Percentiles rank a stretch among this genome's conserved stretches.
Conservation (phyloP, 140 eudicot genomes). For the Bidens hawaiensis region DNA sequence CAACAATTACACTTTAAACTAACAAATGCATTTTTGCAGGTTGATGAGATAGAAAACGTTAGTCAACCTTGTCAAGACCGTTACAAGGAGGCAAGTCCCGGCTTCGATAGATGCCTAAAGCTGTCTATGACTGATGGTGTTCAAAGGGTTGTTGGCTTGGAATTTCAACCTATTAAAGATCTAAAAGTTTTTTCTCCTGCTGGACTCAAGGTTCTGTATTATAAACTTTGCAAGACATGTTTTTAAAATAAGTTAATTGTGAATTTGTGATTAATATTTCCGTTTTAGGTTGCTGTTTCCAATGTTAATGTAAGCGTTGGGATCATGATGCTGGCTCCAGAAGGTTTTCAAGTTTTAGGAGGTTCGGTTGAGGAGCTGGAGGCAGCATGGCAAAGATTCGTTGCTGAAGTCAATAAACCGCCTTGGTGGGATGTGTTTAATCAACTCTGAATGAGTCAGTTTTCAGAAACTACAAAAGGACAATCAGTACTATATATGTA, state of each 20-base stretch:
- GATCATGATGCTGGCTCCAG: conserved; percentile 87
- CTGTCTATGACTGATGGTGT: conserved; percentile 96
- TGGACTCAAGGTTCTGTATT: conserved; percentile 63
- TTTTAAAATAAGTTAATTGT: neutral
- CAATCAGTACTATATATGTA: neutral
- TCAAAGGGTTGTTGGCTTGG: conserved; percentile 94
- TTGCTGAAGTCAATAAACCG: conserved; percentile 88
- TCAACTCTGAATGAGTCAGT: neutral
- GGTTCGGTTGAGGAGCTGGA: conserved; percentile 81
- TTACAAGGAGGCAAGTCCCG: conserved; percentile 67
- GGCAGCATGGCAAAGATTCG: conserved; percentile 80
- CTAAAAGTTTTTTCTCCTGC: conserved; percentile 78
- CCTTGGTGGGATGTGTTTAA: conserved; percentile 57
- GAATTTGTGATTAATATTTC: conserved; percentile 3
- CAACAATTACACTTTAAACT: too few relatives aligned
- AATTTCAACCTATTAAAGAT: conserved; percentile 81
- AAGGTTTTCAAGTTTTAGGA: conserved; percentile 74
- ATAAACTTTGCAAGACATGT: conserved; percentile 3
- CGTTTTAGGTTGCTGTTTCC: conserved; percentile 58
- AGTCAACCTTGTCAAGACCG: conserved; percentile 71
- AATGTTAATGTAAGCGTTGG: conserved; percentile 78
- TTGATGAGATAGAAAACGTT: conserved; percentile 84
- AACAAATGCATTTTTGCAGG: conserved; percentile 40
- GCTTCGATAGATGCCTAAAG: conserved; percentile 85
- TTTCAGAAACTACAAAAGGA: neutral